These are phyloP conservation scores for Scortechinia acanthostroma DNA, from an alignment of 2,329 filamentous ascomycete species.

Conservation along the genomic window DNA sequence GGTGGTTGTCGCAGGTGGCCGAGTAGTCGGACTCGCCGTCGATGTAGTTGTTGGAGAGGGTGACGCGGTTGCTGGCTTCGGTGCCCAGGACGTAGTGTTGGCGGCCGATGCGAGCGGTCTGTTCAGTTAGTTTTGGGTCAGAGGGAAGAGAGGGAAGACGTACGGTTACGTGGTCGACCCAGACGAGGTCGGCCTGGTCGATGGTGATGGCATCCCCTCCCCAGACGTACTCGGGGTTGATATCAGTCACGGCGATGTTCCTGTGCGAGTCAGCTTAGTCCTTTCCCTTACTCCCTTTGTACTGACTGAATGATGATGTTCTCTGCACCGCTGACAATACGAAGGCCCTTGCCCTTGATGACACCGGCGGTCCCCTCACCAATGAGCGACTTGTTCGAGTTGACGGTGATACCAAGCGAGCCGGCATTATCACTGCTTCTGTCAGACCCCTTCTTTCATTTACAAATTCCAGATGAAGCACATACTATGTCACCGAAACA, in stretches of 20 bases:
- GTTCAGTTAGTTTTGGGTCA: conserved; percentile 2
- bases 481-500: conserved; percentile 32
- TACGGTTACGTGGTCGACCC: conserved; percentile 25
- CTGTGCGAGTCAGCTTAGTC: conserved; percentile 6
- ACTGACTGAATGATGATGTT: conserved; percentile 29
- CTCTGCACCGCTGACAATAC: conserved; percentile 17
- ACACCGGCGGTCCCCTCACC: conserved; percentile 25
- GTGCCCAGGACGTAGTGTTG: conserved; percentile 53
- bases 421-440: conserved; percentile 21
- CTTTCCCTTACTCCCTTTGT: neutral
- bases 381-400: conserved; percentile 28
- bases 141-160: conserved; percentile 17
- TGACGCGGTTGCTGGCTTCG: conserved; percentile 29
- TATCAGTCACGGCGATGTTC: conserved; percentile 24
- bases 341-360: conserved; percentile 40
- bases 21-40: conserved; percentile 19
- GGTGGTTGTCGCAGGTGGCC: conserved; percentile 24
- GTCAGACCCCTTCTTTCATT: no score
- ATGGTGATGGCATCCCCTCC: conserved; percentile 28
- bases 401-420: conserved; percentile 17
- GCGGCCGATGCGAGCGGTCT: conserved; percentile 48
- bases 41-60: conserved; percentile 29
- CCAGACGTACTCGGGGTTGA: conserved; percentile 30
- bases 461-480: no score
- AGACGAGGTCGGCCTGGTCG: conserved; percentile 14